These are phyloP conservation scores for Hypoxylon sp. DNA, from an alignment of 2,329 filamentous ascomycete species.

Conservation along the genomic window DNA sequence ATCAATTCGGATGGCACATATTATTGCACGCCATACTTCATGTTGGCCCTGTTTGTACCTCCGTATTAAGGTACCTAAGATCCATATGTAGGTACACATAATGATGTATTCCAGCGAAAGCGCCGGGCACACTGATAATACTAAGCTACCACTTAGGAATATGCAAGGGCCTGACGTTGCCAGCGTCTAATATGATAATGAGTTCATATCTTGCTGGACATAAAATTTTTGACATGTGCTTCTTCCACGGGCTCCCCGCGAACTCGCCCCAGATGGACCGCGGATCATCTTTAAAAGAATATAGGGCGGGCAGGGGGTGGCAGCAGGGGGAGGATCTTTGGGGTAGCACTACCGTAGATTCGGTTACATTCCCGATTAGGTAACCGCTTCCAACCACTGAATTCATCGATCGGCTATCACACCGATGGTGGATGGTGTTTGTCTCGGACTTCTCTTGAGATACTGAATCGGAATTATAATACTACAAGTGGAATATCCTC, in stretches of 20 bases:
- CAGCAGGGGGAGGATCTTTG: conserved; percentile 8
- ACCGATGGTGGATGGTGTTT: neutral
- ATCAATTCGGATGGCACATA: conserved; percentile 3
- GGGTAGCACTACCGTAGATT: conserved; percentile 24
- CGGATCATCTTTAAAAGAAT: conserved; percentile 6
- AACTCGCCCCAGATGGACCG: neutral
- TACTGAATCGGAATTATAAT: neutral
- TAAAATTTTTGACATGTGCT: conserved; percentile 18
- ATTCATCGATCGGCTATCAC: neutral
- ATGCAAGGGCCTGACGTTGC: neutral
- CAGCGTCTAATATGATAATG: neutral
- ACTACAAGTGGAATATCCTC: conserved; percentile 1
- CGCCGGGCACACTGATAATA: neutral
- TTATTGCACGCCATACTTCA: neutral
- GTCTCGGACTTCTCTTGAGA: conserved; percentile 7
- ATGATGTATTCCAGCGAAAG: neutral
- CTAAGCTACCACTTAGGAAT: neutral
- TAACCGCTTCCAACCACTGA: conserved; percentile 8
- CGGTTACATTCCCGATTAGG: conserved; percentile 21
- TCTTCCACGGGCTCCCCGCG: conserved; percentile 2
- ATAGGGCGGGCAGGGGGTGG: conserved; percentile 14
- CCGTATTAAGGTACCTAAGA: neutral
- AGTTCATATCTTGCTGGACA: neutral
- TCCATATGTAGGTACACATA: neutral
- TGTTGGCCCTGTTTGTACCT: neutral